Base-by-base conservation (phyloP, 495 filamentous ascomycete species). In the Bathelium albidoporum region DNA sequence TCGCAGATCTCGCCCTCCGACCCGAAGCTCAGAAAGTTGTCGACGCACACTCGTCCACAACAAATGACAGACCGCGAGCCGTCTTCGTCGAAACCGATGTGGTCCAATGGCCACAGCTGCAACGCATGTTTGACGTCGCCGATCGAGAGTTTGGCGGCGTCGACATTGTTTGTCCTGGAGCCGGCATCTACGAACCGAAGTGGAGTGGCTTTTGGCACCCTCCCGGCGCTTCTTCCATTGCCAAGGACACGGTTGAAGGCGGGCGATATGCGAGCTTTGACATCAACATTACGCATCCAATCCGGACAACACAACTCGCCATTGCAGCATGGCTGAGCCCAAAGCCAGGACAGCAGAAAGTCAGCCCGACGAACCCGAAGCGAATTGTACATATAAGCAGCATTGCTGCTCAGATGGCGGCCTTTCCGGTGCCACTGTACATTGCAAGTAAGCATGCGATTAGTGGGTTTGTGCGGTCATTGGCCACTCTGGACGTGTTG, bases 281-380 rank as follows among this genome's bases (percentile, higher is more conserved):
- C 69, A 85, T 89, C 75, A 87, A 87, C 71, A 58, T 88, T 65
- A 87, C 83, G 5, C 86, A 88, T 70, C 86, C 86, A 0, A 87
- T 89, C 70, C 84, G 85, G 60, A 76, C 78, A 7, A 85, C 84
- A 14, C 86, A 88, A 68, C 74, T 88, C 12, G 86, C 84, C 16
- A 81, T 89, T 58, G 75, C 80, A 11, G 75, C 83, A 65, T 87
- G 85, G 75, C 71, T 81, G 26, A 74, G 73, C 62, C 68, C 73
- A 11, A 55, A 55, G 16, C 45, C 59, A 4, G 12, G 31, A 20
- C 71, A 69, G 14, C 68, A 69, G 26, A 73, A 63, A 64, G 63
- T 58, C 58, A 55, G 34, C 20, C 44, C 49, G 4, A 64, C 64
- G 45, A 75, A 71, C 45, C 73, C 78, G 7, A 82, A 80, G 67